Evolutionary conservation across 306 rosid genomes (phyloP), one percentile per base, ranked within the genome.

Genomic region (Gastrolobium villosum): DNA sequence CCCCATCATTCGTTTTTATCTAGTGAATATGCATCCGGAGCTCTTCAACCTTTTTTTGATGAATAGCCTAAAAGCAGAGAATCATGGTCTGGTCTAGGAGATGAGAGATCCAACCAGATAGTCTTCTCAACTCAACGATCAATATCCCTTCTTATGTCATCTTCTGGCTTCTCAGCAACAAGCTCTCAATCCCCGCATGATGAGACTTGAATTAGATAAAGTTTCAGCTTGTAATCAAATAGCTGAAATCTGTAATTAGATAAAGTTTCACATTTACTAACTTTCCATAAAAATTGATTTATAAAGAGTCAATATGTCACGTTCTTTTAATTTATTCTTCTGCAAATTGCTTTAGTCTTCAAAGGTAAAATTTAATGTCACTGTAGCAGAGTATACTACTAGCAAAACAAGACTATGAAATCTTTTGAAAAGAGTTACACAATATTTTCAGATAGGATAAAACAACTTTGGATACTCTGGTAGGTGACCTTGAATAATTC

Each of bases 41-140:
- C 74, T 57, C 85, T 80, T 43, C 73, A 82, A 28, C 82, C 85
- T 26, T 84, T 84, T 20, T 80, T 80, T 41, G 69, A 80, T 5
- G 87, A 84, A 76, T 84, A 85, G 85, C 87, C 87, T 49, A 71
- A 78, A 46, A 50, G 77, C 50, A 80, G 79, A 14, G 87, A 84
- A 4, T 39, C 84, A 20, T 79, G 86, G 86, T 77, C 79, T 15
- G 76, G 83, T 46, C 34, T 72, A 49, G 83, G 72, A 44, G 80
- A 83, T 5, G 84, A 79, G 56, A 74, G 78, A 79, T 83, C 87
- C 67, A 74, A 74, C 64, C 84, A 74, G 50, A 69, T 67, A 67
- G 78, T 74, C 65, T 83, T 81, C 46, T 77, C 86, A 56, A 83
- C 86, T 64, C 83, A 72, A 49, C 86, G 77, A 34, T 83, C 86